These are phyloP conservation scores for Micractinium sp. DNA, from an alignment of 139 green algal species.

Conservation along the genomic window DNA sequence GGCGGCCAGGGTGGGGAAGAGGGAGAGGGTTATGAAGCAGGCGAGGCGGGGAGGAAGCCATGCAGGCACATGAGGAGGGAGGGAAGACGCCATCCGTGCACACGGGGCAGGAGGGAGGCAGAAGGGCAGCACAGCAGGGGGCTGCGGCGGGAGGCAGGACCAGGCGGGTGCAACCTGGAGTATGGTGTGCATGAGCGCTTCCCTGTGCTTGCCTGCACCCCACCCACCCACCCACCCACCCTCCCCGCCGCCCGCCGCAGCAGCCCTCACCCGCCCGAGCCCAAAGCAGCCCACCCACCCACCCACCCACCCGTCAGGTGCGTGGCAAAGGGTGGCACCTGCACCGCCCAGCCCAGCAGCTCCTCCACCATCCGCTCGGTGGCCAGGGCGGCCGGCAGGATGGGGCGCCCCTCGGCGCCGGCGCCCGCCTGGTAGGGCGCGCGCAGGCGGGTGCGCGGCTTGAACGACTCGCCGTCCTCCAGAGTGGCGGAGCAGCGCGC, in stretches of 20 bases:
- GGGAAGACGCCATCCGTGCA: no score
- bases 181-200: no score
- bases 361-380: slow-evolving; percentile 59
- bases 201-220: neutral
- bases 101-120: neutral
- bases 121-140: neutral
- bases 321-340: slow-evolving; percentile 40
- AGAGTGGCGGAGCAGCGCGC: slow-evolving; percentile 56
- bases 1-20: neutral
- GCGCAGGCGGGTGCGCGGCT: slow-evolving; percentile 40
- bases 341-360: slow-evolving; percentile 61
- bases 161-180: no score
- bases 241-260: neutral
- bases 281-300: no score
- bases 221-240: neutral
- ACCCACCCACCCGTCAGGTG: slow-evolving; percentile 22
- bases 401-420: slow-evolving; percentile 33
- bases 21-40: no score
- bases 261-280: neutral
- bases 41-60: no score
- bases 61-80: no score
- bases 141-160: neutral
- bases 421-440: slow-evolving; percentile 27
- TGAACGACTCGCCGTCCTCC: slow-evolving; percentile 66
- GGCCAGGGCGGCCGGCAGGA: slow-evolving; percentile 62